These are phyloP conservation scores for Entomortierella chlamydospora DNA, from an alignment of 192 early-diverging fungal genomes.

Conservation along the genomic window DNA sequence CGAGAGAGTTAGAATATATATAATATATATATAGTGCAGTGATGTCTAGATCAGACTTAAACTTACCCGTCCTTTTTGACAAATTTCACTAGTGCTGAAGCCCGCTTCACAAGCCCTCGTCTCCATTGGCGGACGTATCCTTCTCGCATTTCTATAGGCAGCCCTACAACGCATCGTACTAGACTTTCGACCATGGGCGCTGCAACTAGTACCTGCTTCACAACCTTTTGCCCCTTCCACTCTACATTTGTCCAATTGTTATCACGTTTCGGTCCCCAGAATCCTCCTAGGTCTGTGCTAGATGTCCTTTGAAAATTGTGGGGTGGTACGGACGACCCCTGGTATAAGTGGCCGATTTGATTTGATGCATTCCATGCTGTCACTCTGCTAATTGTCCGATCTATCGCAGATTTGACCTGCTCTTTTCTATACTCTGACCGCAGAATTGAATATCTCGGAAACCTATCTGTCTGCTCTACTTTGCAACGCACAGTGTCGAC, in stretches of 20 bases:
- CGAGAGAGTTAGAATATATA: too few relatives aligned
- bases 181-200: constrained; percentile 61
- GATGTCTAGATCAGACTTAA: too few relatives aligned
- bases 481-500: constrained; percentile 56
- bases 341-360: constrained; percentile 34
- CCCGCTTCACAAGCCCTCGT: constrained; percentile 53
- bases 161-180: constrained; percentile 48
- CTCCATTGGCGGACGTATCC: constrained; percentile 64
- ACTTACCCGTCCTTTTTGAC: constrained; percentile 49
- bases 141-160: constrained; percentile 61
- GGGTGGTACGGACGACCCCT: constrained; percentile 34
- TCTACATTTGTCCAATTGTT: constrained; percentile 45
- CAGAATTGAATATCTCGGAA: constrained; percentile 29
- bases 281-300: constrained; percentile 30
- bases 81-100: constrained; percentile 59
- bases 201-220: constrained; percentile 46
- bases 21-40: too few relatives aligned
- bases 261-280: constrained; percentile 23
- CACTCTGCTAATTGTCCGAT: constrained; percentile 24
- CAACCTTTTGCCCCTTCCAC: constrained; percentile 53
- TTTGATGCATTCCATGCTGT: constrained; percentile 38
- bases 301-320: constrained; percentile 32
- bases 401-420: constrained; percentile 25
- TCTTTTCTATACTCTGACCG: constrained; percentile 50
- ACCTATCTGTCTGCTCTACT: constrained; percentile 60